Evolutionary conservation across 805 yeast species (phyloP), one percentile per base, ranked within the genome.

Genomic region (Kluyveromyces wickerhamii): DNA sequence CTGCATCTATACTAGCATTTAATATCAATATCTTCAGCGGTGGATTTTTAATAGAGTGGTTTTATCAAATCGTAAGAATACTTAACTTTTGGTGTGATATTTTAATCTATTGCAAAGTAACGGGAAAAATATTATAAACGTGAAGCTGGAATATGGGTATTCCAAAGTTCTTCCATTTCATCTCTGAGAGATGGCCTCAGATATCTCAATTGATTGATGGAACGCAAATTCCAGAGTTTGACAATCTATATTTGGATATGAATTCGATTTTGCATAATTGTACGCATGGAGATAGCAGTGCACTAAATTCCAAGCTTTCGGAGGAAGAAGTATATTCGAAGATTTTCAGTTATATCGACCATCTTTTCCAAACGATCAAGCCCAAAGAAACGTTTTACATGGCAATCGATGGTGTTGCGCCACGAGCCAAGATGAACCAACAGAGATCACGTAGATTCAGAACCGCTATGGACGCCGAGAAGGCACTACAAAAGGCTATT

Each of bases 381-480:
- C 99, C 99, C 7, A 70, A 82, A 49, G 72, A 85, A 54, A 74
- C 80, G 10, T 84, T 89, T 48, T 88, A 81, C 56, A 87, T 89
- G 95, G 97, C 98, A 3, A 84, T 89, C 49, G 98, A 89, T 63
- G 98, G 98, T 56, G 97, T 89, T 34, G 98, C 98, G 0, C 98
- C 98, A 27, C 69, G 98, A 57, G 98, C 98, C 8, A 89, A 89
- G 55, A 88, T 89, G 96, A 89, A 89, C 57, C 97, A 89, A 61
- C 98, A 89, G 61, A 75, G 98, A 62, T 77, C 96, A 0, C 78
- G 98, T 68, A 77, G 98, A 63, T 89, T 89, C 60, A 71, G 96
- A 60, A 78, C 95, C 20, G 97, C 96, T 1, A 71, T 77, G 49
- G 97, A 89, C 52, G 96, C 96, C 2, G 95, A 89, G 54, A 76